Evolutionary conservation across 306 rosid genomes (phyloP).

Genomic region (Luffa acutangula): DNA sequence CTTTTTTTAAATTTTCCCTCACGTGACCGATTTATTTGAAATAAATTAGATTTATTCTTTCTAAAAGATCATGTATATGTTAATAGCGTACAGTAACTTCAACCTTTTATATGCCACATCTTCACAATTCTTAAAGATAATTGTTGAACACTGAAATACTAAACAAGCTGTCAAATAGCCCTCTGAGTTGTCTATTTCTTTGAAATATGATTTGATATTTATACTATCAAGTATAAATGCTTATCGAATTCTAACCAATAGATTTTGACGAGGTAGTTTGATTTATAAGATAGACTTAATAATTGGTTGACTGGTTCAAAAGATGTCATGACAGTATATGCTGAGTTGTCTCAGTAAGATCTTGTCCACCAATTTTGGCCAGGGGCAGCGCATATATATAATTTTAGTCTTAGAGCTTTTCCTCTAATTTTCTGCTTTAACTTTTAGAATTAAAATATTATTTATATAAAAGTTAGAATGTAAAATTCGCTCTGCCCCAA

Average conservation of each 20-base stretch:
- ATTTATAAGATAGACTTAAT: background rate
- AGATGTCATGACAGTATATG: background rate
- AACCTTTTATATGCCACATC: background rate
- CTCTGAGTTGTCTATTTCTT: background rate
- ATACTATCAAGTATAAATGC: background rate
- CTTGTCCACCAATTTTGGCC: background rate
- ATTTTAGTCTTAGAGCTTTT: background rate
- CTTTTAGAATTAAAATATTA: background rate
- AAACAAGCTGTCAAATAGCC: background rate
- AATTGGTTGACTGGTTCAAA: background rate
- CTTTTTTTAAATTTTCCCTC: background rate
- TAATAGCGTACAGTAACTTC: background rate
- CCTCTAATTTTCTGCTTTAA: background rate
- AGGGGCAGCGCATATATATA: background rate
- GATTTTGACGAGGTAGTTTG: background rate
- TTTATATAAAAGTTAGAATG: background rate
- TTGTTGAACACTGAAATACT: background rate
- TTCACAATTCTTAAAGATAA: background rate
- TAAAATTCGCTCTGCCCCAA: background rate
- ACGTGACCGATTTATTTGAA: background rate
- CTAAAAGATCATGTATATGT: background rate
- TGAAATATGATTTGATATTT: background rate
- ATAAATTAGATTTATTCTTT: background rate
- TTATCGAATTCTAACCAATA: background rate
- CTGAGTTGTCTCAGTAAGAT: background rate